Base-by-base conservation (phyloP, 257 asterid genomes). In the Ajuga chamaepitys region DNA sequence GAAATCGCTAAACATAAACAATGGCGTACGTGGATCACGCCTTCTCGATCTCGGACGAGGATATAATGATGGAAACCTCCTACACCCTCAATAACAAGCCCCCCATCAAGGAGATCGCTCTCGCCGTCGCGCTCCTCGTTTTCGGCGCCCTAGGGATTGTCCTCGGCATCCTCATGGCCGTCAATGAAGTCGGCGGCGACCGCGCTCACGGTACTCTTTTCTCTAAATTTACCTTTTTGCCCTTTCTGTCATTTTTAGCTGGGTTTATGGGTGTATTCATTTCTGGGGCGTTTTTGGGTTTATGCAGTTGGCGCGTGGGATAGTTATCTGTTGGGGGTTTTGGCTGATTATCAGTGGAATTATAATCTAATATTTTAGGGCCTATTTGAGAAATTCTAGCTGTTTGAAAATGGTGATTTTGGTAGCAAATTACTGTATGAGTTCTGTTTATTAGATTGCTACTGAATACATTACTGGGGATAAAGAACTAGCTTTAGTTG, bases 1-100 rank as follows among this genome's bases (percentile, higher is more conserved):
- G 45, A 37, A 22, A 21, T 70, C 63, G 22, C 40, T 40, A 12
- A 24, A 20, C 54, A 18, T 21, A 8, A 57, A 12, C 26, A 13
- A 92, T 94, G 99, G 99, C 99, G 51, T 94, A 94, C 45, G 97
- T 89, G 13, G 97, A 89, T 87, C 99, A 90, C 76, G 89, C 99
- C 4, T 94, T 94, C 78, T 94, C 99, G 78, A 89, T 94, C 21
- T 86, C 99, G 60, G 99, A 94, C 64, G 99, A 94, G 74, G 99
- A 94, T 70, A 83, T 94, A 48, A 87, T 94, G 96, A 83, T 94
- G 94, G 99, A 78, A 9, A 70, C 95, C 50, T 73, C 96, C 2
- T 91, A 86, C 75, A 72, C 70, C 65, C 77, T 86, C 61, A 86
- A 78, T 77, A 83, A 88, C 82, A 87, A 82, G 62, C 97, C 95